These are phyloP conservation scores for Amyloporia xantha DNA, from an alignment of 768 basidiomycete species.

Conservation along the genomic window DNA sequence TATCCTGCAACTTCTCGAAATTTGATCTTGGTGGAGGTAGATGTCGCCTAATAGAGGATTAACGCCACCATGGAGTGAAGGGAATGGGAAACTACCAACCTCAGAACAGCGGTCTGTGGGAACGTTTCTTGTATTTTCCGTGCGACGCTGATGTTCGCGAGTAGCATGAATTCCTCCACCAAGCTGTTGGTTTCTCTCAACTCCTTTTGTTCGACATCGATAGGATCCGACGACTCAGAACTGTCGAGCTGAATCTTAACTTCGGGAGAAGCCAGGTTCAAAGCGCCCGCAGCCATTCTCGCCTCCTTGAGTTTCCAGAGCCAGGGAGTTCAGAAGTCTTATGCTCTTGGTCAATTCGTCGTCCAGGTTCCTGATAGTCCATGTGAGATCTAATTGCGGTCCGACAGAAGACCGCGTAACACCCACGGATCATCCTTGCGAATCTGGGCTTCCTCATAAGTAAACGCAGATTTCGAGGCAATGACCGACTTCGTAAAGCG, in stretches of 20 bases:
- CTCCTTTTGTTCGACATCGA: conserved; percentile 96
- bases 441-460: conserved; percentile 92
- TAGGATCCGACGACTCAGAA: conserved; percentile 89
- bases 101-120: conserved; percentile 90
- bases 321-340: conserved; percentile 81
- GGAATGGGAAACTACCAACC: conserved; percentile 35
- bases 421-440: conserved; percentile 88
- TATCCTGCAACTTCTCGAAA: conserved; percentile 93
- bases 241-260: conserved; percentile 95
- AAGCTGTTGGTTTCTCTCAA: conserved; percentile 89
- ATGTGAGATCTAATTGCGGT: conserved; percentile 1
- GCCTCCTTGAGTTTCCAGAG: conserved; percentile 73
- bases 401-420: neutral
- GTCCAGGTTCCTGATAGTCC: conserved; percentile 47
- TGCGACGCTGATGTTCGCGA: conserved; percentile 95
- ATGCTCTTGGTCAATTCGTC: conserved; percentile 84
- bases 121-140: conserved; percentile 88
- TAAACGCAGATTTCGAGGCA: conserved; percentile 92
- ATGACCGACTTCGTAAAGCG: conserved; percentile 96
- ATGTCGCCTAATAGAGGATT: conserved; percentile 56
- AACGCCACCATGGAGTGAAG: neutral
- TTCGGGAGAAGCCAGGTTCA: conserved; percentile 97
- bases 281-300: conserved; percentile 93
- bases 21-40: conserved; percentile 86
- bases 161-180: conserved; percentile 98